Evolutionary conservation across 2,329 filamentous ascomycete genomes (phyloP), one percentile per base, ranked within the genome.

Genomic region (Incumbomyces delicatus): DNA sequence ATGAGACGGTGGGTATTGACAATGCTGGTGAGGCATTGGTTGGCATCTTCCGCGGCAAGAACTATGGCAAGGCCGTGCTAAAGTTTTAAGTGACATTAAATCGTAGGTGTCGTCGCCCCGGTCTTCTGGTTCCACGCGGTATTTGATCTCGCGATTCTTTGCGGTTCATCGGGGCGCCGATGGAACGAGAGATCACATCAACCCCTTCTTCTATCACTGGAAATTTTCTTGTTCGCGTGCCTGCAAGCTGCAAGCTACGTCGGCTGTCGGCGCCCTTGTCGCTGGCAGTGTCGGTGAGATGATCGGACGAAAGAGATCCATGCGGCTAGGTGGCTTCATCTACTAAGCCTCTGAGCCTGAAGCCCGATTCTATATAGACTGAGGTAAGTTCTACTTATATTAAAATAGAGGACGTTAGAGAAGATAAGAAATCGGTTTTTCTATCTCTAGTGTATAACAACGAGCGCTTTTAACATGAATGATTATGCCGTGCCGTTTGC

Each of bases 11-110:
- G 0, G 73, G 81, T 46, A 85, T 87, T 14, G 87, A 94, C 49
- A 87, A 94, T 50, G 82, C 81, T 1, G 70, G 78, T 6, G 76
- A 88, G 46, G 87, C 82, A 0, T 72, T 94, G 49, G 65, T 90
- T 8, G 84, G 80, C 11, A 80, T 94, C 70, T 73, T 92, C 45
- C 63, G 76, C 58, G 87, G 87, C 40, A 75, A 84, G 66, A 94
- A 94, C 70, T 85, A 88, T 66, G 87, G 87, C 56, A 94, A 94
- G 76, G 83, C 86, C 13, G 77, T 92, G 16, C 60, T 92, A 57
- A 83, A 86, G 71, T n/a, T n/a, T n/a, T n/a, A n/a, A n/a, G n/a
- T n/a, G n/a, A n/a, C n/a, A n/a, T n/a, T n/a, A n/a, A n/a, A n/a
- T n/a, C n/a, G n/a, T n/a, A n/a, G n/a, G n/a, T n/a, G n/a, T n/a